Percentiles rank a stretch among this genome's conserved stretches.
phyloP scores from a whole-genome alignment of 805 yeast species.

The Cyberlindnera sargentensis region DNA sequence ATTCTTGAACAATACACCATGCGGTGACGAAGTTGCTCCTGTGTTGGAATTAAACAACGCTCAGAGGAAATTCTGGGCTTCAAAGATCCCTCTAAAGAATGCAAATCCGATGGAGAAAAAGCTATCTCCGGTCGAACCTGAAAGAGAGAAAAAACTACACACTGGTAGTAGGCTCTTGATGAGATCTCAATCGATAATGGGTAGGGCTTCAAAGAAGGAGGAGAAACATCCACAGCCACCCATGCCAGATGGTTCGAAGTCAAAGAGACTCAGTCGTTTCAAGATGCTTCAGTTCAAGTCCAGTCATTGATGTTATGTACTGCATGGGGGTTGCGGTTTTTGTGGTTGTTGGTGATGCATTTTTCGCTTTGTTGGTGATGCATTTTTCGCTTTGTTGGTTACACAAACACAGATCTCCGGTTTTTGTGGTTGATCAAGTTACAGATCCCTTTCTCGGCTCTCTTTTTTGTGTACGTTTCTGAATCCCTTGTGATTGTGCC shows the following conservation, averaged over 20 bases:
- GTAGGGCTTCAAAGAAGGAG: slow-evolving; percentile 1
- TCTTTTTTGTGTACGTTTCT: too few species aligned
- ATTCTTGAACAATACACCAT: slow-evolving; percentile 46
- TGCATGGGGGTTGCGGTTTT: neutral
- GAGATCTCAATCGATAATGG: slow-evolving; percentile 3
- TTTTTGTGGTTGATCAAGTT: too few species aligned
- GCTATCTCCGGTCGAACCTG: neutral
- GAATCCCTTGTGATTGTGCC: too few species aligned
- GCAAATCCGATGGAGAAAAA: neutral
- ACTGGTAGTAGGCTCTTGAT: slow-evolving; percentile 4
- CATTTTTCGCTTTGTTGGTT: neutral
- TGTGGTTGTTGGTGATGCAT: neutral
- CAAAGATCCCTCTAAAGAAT: slow-evolving; percentile 24
- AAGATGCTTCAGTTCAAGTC: slow-evolving; percentile 6
- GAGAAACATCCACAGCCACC: neutral
- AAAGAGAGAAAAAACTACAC: neutral
- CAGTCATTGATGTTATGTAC: neutral
- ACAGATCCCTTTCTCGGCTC: too few species aligned
- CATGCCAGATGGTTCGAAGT: neutral
- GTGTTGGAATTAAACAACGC: slow-evolving; percentile 34
- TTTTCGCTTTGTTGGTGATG: neutral
- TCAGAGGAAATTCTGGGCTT: slow-evolving; percentile 51
- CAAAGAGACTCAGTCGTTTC: slow-evolving; percentile 9
- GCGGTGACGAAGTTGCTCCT: slow-evolving; percentile 30
- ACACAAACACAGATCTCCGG: neutral